Evolutionary conservation across 768 basidiomycete genomes (phyloP).

Genomic region (Mycena olivaceomarginata): DNA sequence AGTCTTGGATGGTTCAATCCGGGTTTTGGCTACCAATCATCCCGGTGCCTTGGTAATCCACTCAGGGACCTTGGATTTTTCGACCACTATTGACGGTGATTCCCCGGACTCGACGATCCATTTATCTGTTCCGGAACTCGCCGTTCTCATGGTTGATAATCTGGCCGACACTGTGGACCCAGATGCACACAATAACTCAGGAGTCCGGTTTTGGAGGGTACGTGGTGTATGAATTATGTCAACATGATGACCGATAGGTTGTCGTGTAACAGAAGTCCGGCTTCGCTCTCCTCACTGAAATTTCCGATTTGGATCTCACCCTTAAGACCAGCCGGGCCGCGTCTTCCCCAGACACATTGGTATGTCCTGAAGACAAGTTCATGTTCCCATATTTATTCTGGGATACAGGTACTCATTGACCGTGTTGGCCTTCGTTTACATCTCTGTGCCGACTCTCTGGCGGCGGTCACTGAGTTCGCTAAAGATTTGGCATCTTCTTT

Average conservation of each 20-base stretch:
- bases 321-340: slow-evolving; percentile 57
- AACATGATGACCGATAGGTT: neutral
- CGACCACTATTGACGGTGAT: slow-evolving; percentile 84
- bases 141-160: slow-evolving; percentile 75
- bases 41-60: slow-evolving; percentile 82
- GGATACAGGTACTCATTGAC: slow-evolving; percentile 72
- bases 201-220: slow-evolving; percentile 82
- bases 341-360: slow-evolving; percentile 59
- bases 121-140: slow-evolving; percentile 67
- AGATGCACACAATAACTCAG: slow-evolving; percentile 49
- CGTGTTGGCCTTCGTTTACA: slow-evolving; percentile 74
- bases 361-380: slow-evolving; percentile 48
- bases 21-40: slow-evolving; percentile 72
- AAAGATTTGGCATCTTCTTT: slow-evolving; percentile 70
- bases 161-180: slow-evolving; percentile 55
- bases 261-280: slow-evolving; percentile 71
- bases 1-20: slow-evolving; percentile 80
- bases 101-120: slow-evolving; percentile 73
- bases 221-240: slow-evolving; percentile 43
- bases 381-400: neutral
- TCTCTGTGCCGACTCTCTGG: slow-evolving; percentile 87
- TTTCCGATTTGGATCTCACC: slow-evolving; percentile 68
- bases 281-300: slow-evolving; percentile 81
- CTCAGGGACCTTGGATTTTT: slow-evolving; percentile 79
- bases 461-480: slow-evolving; percentile 74